Evolutionary conservation across 1,139 yeast genomes (phyloP), one percentile per base, ranked within the genome.

Genomic region (Zygosaccharomyces pseudobailii): DNA sequence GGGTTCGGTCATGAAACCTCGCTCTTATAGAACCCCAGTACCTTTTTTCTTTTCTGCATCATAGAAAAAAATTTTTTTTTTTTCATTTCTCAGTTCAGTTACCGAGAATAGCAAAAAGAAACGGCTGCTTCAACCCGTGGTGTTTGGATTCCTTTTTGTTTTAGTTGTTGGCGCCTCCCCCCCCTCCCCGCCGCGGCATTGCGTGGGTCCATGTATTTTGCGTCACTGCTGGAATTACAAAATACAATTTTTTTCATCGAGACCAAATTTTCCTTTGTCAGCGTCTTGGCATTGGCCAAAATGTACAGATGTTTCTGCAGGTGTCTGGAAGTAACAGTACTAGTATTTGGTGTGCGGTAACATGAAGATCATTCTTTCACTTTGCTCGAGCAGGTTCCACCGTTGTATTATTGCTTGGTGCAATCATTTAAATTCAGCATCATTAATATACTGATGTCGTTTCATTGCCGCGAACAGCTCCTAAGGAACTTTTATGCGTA

Each of bases 1-100:
- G 43, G 34, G n/a, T 35, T 17, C 36, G 30, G 36, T 34, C 32
- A 40, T 39, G 39, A 42, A 42, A 42, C 41, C 10, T 42, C 27
- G 17, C 36, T 37, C 40, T 44, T 44, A 40, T 44, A 40, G 40
- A 42, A 42, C 44, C 33, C 48, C 33, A 32, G 41, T 45, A 42
- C 33, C 34, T 37, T 37, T 37, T 37, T 37, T 37, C 33, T 22
- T 35, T 35, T 21, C 25, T 35, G 17, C n/a, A 27, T 13, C 32
- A 10, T 10, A 31, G 23, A 37, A 27, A 37, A 37, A 37, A 36
- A n/a, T 8, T 25, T 37, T 37, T 37, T 37, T n/a, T 35, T 22
- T 24, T 37, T 31, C 20, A 25, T 27, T 25, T 25, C 27, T 25
- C 10, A n/a, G 7, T 37, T 27, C 21, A 25, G 17, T 27, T 37